Evolutionary conservation across 2,329 filamentous ascomycete genomes (phyloP).

Genomic region (Clonostachys rhizophaga): DNA sequence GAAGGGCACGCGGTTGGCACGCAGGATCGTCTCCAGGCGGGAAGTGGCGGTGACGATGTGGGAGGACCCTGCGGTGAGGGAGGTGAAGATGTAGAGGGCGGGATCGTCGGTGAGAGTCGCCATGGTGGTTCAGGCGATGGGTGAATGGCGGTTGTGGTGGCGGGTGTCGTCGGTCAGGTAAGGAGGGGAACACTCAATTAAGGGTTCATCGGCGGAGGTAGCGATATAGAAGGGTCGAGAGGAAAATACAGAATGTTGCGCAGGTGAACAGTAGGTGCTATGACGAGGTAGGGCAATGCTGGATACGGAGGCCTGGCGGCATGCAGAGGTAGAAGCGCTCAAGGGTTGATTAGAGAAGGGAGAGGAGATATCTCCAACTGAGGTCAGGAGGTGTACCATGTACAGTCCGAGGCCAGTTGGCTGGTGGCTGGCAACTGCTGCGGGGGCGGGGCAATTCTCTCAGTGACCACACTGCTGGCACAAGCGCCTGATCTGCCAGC

Average conservation of each 20-base stretch:
- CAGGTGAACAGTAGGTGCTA: background rate
- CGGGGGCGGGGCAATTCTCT: no score
- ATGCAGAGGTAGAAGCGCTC: no score
- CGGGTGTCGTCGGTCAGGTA: no score
- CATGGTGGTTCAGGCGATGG: slow-evolving; percentile 14
- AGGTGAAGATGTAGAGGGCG: slow-evolving; percentile 91
- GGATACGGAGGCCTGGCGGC: background rate
- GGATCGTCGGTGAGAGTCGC: slow-evolving; percentile 55
- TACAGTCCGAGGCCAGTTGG: no score
- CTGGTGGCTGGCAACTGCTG: no score
- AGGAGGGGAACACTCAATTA: background rate
- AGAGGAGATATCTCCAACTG: no score
- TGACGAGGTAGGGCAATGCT: background rate
- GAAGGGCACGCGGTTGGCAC: slow-evolving; percentile 91
- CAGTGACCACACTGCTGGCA: no score
- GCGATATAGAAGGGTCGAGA: background rate
- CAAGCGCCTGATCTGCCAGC: no score
- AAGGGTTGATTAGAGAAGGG: no score
- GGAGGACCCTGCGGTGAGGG: slow-evolving; percentile 88
- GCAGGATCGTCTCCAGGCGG: slow-evolving; percentile 91
- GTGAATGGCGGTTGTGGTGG: background rate
- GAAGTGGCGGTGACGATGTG: slow-evolving; percentile 96
- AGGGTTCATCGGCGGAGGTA: background rate
- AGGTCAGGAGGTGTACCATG: no score
- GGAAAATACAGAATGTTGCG: background rate